Evolutionary conservation across 495 filamentous ascomycete genomes (phyloP).

Genomic region (Talaromyces liani): DNA sequence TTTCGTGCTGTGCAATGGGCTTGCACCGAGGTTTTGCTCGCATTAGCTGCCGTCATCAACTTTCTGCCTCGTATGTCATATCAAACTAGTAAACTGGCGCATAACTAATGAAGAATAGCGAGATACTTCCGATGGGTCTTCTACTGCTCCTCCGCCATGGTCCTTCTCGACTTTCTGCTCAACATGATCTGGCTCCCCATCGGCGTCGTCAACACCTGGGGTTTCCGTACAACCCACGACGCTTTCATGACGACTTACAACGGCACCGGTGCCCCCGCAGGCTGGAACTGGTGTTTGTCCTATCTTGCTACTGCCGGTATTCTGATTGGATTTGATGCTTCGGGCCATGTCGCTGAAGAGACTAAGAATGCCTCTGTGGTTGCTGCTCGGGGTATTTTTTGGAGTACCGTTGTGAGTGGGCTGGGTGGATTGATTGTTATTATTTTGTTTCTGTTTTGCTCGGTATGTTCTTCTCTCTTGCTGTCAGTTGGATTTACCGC

Average conservation of each 20-base stretch:
- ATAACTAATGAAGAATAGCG: slow-evolving; percentile 19
- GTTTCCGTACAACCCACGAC: slow-evolving; percentile 45
- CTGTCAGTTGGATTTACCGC: too few species aligned
- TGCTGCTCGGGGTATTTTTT: slow-evolving; percentile 49
- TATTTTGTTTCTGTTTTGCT: slow-evolving; percentile 51
- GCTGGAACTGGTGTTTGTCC: slow-evolving; percentile 54
- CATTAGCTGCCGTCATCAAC: slow-evolving; percentile 37
- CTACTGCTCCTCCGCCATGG: slow-evolving; percentile 37
- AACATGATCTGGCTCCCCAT: slow-evolving; percentile 54
- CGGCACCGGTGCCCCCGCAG: slow-evolving; percentile 45
- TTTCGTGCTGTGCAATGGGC: slow-evolving; percentile 53
- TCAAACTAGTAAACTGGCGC: background rate
- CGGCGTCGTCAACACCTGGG: slow-evolving; percentile 43
- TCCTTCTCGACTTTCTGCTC: slow-evolving; percentile 47
- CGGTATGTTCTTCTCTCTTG: slow-evolving; percentile 20
- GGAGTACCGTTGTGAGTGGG: slow-evolving; percentile 44
- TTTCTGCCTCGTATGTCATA: slow-evolving; percentile 33
- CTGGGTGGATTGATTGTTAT: slow-evolving; percentile 43
- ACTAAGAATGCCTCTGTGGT: slow-evolving; percentile 48
- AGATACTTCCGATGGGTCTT: slow-evolving; percentile 40
- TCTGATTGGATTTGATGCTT: slow-evolving; percentile 50
- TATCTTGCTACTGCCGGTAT: slow-evolving; percentile 53
- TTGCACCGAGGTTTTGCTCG: slow-evolving; percentile 40
- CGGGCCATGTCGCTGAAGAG: slow-evolving; percentile 49
- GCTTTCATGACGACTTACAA: slow-evolving; percentile 54